Percentiles rank a stretch among this genome's conserved stretches.
Conservation (phyloP, 441 rosid species). For the Corymbia calophylla region DNA sequence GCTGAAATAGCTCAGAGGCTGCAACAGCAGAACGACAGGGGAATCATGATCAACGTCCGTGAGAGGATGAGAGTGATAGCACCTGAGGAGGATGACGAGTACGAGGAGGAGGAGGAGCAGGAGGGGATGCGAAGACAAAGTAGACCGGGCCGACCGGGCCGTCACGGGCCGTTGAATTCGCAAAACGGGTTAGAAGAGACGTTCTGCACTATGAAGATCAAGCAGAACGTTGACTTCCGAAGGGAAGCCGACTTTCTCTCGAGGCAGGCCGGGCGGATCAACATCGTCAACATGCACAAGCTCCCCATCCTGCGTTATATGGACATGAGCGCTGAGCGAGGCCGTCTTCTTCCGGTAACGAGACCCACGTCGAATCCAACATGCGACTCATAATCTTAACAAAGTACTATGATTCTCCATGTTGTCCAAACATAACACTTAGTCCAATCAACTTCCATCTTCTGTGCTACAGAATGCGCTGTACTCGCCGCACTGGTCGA, state of each 20-base stretch:
- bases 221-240: constrained; percentile 8
- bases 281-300: constrained; percentile 18
- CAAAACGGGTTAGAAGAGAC: constrained; percentile 22
- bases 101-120: not conserved
- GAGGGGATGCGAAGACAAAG: not conserved
- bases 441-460: not conserved
- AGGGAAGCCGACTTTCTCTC: constrained; percentile 18
- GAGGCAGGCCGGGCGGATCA: constrained; percentile 19
- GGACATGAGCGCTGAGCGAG: constrained; percentile 27
- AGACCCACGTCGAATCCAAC: not conserved
- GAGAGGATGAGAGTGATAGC: constrained; percentile 2
- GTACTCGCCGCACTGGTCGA: constrained; percentile 29
- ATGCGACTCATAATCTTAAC: not conserved
- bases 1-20: constrained; percentile 3
- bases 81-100: constrained; percentile 7
- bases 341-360: constrained; percentile 13
- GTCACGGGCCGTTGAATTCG: not conserved
- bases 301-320: constrained; percentile 19
- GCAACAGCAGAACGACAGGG: constrained; percentile 9
- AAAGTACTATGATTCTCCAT: not conserved
- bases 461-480: constrained; percentile 15
- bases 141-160: too few relatives aligned
- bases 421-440: not conserved
- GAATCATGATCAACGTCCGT: constrained; percentile 7
- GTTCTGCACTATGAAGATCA: constrained; percentile 19